Percentiles rank a stretch among this genome's conserved stretches.
Evolutionary conservation across 78 protist species (phyloP).

Genomic region (slime mould (Dictyostelium discoideum)): DNA sequence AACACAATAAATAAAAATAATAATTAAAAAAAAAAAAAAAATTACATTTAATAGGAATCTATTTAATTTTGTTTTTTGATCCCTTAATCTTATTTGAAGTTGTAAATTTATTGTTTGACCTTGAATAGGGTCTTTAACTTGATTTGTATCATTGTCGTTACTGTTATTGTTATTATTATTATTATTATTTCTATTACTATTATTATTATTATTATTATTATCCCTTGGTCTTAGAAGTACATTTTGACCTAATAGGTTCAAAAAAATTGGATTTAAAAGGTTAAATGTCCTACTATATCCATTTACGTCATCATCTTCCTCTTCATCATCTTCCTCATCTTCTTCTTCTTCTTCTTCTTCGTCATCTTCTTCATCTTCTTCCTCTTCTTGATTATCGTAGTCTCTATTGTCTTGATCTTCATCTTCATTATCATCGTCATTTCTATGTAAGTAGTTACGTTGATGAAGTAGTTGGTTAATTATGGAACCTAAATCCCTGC

Average conservation of each 20-base stretch:
- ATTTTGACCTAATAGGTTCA: background rate
- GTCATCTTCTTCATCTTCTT: background rate
- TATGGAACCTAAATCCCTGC: background rate
- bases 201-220: background rate
- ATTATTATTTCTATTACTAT: background rate
- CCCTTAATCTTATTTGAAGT: background rate
- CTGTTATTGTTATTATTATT: background rate
- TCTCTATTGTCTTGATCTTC: background rate
- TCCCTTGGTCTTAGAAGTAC: background rate
- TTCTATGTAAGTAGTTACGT: background rate
- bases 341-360: background rate
- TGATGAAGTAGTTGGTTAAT: background rate
- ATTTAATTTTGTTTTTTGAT: background rate
- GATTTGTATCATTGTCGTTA: background rate
- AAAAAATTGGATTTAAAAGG: background rate
- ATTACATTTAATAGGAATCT: background rate
- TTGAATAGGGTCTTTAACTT: background rate
- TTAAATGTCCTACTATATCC: background rate
- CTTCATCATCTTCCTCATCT: background rate
- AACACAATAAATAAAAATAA: too few species aligned
- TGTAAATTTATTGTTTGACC: constrained; percentile 1
- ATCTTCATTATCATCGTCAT: background rate
- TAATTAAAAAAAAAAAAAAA: too few species aligned
- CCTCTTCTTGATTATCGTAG: background rate
- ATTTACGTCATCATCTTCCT: background rate